Evolutionary conservation across 2,329 filamentous ascomycete genomes (phyloP), one percentile per base, ranked within the genome.

Genomic region (Phyllachora maydis): DNA sequence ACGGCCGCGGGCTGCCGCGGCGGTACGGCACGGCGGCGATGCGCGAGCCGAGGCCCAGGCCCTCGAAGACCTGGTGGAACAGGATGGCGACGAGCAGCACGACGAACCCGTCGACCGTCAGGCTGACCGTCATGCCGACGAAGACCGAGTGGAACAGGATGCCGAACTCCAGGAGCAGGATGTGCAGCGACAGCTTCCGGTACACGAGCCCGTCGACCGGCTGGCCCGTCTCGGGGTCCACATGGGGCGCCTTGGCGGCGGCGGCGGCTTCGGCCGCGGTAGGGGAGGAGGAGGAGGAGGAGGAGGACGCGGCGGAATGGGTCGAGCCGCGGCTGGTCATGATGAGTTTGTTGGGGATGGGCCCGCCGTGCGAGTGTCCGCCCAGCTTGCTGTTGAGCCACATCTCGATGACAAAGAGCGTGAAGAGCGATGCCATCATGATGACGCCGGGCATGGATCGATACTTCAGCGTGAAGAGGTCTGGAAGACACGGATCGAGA

Each of bases 71-170:
- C 36, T 74, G 72, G 38, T 77, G 72, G 50, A 78, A 77, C 16
- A 69, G 48, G 28, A 78, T 76, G 30, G 72, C 72, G 22, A 75
- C 49, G 6, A 77, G 53, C 4, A 78, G 56, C 14, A 77, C 54
- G 26, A 70, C 44, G 41, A 76, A 77, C 4, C 67, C 62, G 2
- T 73, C 65, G 2, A 64, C 63, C 11, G 70, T 70, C 32, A 78
- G 71, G 14, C 66, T 72, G 14, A 78, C 48, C 0, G 73, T 74
- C 56, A 77, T 73, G 28, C 71, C 71, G 27, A 78, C 72, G 41
- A 78, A 78, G 28, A 82, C 61, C 30, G 68, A 76, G 47, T 82
- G 75, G 41, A 82, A 82, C 8, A 82, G 54, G 32, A 82, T 82
- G 30, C 75, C 75, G 27, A 74, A 70, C 43, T 82, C 75, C 4